Evolutionary conservation across 768 basidiomycete genomes (phyloP).

Genomic region (Boletus pseudopeckii): DNA sequence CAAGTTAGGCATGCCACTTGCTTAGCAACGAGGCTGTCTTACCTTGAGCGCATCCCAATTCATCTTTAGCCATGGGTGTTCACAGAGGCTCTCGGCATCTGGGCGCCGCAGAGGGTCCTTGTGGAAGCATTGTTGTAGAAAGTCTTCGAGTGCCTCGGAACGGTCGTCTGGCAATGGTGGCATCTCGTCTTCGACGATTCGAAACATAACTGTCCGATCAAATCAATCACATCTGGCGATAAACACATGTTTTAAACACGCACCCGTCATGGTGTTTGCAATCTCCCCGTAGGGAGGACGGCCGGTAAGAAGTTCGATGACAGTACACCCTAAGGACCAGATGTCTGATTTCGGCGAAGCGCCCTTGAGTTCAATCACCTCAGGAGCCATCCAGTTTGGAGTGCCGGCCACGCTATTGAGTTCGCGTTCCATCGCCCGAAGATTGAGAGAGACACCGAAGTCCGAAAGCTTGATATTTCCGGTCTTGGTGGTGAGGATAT

Average conservation of each 20-base stretch:
- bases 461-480: conserved; percentile 97
- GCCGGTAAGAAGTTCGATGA: conserved; percentile 91
- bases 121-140: conserved; percentile 83
- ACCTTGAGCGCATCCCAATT: conserved; percentile 82
- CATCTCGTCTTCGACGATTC: conserved; percentile 90
- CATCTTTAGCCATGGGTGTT: conserved; percentile 87
- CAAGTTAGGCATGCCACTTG: background rate
- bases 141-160: conserved; percentile 74
- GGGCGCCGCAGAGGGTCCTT: conserved; percentile 86
- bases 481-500: conserved; percentile 97
- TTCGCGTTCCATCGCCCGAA: conserved; percentile 84
- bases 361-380: conserved; percentile 93
- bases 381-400: conserved; percentile 99
- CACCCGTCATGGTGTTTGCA: conserved; percentile 87
- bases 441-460: conserved; percentile 95
- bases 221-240: background rate
- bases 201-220: conserved; percentile 77
- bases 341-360: conserved; percentile 93
- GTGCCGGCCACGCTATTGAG: conserved; percentile 89
- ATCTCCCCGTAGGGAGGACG: conserved; percentile 90
- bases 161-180: conserved; percentile 82
- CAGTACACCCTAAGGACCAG: conserved; percentile 93
- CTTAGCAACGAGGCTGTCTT: conserved; percentile 11
- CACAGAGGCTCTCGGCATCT: conserved; percentile 77
- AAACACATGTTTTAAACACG: conserved; percentile 9